phyloP scores from a whole-genome alignment of 2,329 filamentous ascomycete species.

The Calonectria montana region DNA sequence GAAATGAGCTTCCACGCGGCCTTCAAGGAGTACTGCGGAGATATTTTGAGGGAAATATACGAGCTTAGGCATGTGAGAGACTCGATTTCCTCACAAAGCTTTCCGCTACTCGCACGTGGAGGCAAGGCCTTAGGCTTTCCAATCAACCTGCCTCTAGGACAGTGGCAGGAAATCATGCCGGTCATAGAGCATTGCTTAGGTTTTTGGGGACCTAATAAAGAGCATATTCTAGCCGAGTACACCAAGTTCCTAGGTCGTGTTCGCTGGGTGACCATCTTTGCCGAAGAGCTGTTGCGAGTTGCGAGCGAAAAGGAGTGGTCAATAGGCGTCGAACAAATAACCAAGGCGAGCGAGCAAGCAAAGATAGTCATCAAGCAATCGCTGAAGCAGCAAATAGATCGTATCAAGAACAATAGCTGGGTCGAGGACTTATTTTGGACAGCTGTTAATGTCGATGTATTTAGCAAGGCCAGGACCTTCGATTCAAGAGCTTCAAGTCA shows the following conservation, averaged over 20 bases:
- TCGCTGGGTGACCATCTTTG: background rate
- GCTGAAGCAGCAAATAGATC: background rate
- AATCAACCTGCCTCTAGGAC: background rate
- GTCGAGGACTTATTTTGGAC: background rate
- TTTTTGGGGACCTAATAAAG: background rate
- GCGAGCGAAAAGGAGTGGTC: background rate
- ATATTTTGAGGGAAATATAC: background rate
- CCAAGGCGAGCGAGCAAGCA: background rate
- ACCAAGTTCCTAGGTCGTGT: background rate
- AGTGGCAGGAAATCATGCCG: background rate
- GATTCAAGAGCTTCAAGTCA: background rate
- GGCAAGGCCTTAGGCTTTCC: background rate
- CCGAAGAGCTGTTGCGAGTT: background rate
- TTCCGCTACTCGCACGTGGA: background rate
- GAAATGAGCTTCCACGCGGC: background rate
- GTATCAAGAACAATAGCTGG: background rate
- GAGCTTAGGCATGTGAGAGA: background rate
- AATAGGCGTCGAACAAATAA: background rate
- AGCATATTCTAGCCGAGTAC: background rate
- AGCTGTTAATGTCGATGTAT: background rate
- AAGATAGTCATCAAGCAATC: background rate
- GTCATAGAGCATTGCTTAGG: background rate
- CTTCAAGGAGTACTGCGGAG: background rate
- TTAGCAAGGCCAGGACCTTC: background rate
- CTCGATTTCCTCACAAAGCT: background rate